Evolutionary conservation across 1,284 basidiomycete species (phyloP), one percentile per base, ranked within the genome.

Genomic region (Ceratobasidium sp.): DNA sequence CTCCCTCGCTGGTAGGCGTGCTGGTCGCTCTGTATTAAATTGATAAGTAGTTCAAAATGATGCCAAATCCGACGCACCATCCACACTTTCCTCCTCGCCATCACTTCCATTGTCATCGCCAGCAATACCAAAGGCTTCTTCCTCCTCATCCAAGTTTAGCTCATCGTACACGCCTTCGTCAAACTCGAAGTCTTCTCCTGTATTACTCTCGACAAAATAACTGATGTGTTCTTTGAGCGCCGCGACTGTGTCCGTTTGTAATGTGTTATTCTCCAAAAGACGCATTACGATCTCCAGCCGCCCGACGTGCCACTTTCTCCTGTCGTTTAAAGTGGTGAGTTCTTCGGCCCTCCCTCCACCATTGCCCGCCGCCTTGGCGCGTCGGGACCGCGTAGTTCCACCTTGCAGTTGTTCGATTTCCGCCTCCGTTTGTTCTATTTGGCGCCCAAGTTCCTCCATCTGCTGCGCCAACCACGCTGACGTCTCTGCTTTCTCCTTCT

Each of bases 101-200:
- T 85, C 87, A 64, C 87, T 87, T 64, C 82, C 85, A 67, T 91
- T 89, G 56, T 95, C 93, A 60, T 84, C 84, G 69, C 85, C 84
- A 60, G 84, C 86, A 67, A 92, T 81, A 60, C 91, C 91, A 75
- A 89, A 94, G 74, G 90, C 88, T 80, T 95, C 96, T 77, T 99
- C 85, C 73, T 85, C 94, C 75, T 98, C 96, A 74, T 98, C 93
- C 58, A 99, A 88, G 75, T 94, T 93, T 73, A 99, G 92, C 52
- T 99, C 96, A 76, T 99, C 97, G 75, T 99, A 99, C 71, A 99
- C 93, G 58, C 93, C 95, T 77, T 96, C 91, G 75, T 99, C 94
- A 78, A 97, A 96, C 71, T 98, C 94, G 77, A 98, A 99, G 76
- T 94, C 91, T 76, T 99, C 97, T 71, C 97, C 95, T 79, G 87